phyloP scores from a whole-genome alignment of 345 rosid genomes.

The Alliaria petiolata region DNA sequence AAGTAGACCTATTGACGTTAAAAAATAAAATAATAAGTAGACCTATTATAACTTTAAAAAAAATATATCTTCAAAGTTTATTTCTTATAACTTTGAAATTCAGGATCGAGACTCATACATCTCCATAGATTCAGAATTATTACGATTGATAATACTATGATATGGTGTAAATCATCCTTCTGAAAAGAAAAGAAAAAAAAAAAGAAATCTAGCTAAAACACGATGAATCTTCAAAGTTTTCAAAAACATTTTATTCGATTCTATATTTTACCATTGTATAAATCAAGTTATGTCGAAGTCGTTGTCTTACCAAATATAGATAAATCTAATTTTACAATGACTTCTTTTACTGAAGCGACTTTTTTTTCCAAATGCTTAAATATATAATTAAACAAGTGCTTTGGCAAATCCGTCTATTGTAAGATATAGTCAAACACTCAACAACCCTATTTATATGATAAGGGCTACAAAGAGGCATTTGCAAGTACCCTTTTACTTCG shows the following conservation, averaged over 20 bases:
- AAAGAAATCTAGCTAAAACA: too few relatives aligned
- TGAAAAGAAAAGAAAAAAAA: too few relatives aligned
- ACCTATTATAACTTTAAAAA: too few relatives aligned
- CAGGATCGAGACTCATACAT: too few relatives aligned
- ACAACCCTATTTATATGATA: conserved; percentile 18
- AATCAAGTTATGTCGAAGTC: background rate
- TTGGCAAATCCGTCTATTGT: conserved; percentile 6
- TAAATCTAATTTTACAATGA: background rate
- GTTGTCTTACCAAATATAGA: conserved; percentile 23
- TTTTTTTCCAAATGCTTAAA: background rate
- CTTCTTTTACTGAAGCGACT: background rate
- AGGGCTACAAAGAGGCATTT: conserved; percentile 11
- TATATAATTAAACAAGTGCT: conserved; percentile 13
- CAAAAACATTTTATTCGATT: background rate
- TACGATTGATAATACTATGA: too few relatives aligned
- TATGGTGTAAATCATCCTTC: too few relatives aligned
- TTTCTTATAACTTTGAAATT: too few relatives aligned
- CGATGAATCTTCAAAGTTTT: background rate
- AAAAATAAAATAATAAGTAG: too few relatives aligned
- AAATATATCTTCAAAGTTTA: too few relatives aligned
- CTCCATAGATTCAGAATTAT: too few relatives aligned
- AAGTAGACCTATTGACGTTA: too few relatives aligned
- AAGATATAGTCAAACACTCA: conserved; percentile 28
- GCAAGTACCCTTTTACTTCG: conserved; percentile 17
- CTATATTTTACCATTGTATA: background rate